These are phyloP conservation scores for Trichomonas gallinae DNA, from an alignment of 208 protist species.

Conservation along the genomic window DNA sequence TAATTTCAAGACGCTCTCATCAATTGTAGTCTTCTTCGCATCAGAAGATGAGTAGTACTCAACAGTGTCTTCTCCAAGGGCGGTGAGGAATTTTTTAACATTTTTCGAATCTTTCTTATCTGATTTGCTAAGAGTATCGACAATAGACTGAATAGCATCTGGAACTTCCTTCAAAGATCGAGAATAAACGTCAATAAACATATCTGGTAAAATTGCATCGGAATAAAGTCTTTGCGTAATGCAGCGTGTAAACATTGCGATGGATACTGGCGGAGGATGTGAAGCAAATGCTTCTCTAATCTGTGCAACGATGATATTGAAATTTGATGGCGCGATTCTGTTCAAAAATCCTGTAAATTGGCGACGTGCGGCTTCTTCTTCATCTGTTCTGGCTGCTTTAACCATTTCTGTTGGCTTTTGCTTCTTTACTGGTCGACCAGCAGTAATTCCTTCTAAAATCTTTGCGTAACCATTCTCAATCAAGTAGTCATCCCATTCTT, in stretches of 20 bases:
- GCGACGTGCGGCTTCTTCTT: not conserved
- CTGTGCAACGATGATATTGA: not conserved
- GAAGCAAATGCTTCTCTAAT: not conserved
- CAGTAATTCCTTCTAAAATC: not conserved
- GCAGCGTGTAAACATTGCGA: conserved; percentile 5
- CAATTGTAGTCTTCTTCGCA: not conserved
- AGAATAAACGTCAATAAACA: conserved; percentile 21
- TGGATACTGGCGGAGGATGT: not conserved
- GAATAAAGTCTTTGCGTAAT: not conserved
- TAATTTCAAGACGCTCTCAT: not conserved
- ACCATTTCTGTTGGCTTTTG: not conserved
- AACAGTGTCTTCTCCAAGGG: not conserved
- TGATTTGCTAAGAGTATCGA: not conserved
- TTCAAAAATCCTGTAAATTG: conserved; percentile 8
- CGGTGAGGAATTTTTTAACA: not conserved
- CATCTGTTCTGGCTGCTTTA: not conserved
- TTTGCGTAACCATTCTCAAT: not conserved
- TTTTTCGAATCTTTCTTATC: not conserved
- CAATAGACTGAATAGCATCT: not conserved
- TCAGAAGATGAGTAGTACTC: not conserved
- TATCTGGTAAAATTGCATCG: not conserved
- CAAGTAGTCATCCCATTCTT: not conserved
- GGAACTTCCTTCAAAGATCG: not conserved
- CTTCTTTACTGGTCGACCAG: not conserved
- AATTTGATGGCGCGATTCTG: conserved; percentile 14